Conservation (phyloP, 1,139 yeast species). For the Kazachstania sp. region DNA sequence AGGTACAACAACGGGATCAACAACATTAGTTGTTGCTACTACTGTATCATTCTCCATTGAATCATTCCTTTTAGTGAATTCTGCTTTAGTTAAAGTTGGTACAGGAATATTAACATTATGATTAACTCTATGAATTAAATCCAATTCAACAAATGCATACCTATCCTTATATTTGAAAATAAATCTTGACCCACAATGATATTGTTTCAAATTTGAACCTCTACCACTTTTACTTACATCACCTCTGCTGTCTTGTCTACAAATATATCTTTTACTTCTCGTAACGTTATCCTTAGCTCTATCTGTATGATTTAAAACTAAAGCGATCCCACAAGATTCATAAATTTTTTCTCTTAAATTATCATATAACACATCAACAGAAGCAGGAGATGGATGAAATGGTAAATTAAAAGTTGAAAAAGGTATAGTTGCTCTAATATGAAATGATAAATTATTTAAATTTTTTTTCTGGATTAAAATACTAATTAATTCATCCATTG, state of each 20-base stretch:
- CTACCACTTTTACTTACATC: background rate
- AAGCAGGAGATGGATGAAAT: background rate
- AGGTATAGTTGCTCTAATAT: slow-evolving; percentile 1
- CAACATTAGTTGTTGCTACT: background rate
- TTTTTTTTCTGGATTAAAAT: background rate
- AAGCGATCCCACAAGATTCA: background rate
- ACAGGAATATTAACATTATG: slow-evolving; percentile 1
- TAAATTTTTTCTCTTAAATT: background rate
- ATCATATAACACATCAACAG: background rate
- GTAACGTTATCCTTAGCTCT: slow-evolving; percentile 2
- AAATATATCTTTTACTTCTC: background rate
- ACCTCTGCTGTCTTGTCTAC: slow-evolving; percentile 1
- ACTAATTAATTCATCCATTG: background rate
- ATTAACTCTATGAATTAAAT: background rate
- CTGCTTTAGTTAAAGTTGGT: background rate
- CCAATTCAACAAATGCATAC: slow-evolving; percentile 2
- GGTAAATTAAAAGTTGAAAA: background rate
- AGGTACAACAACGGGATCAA: no score
- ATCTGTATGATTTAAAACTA: slow-evolving; percentile 2
- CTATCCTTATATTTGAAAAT: slow-evolving; percentile 2
- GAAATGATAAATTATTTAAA: background rate
- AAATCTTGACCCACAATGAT: slow-evolving; percentile 1
- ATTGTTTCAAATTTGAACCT: background rate
- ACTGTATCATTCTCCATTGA: background rate
- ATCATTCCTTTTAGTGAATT: background rate